A percentile compares a stretch with the other conserved stretches of the same genome.
phyloP scores from a whole-genome alignment of 2,329 filamentous ascomycete species.

The Neonectria magnoliae region DNA sequence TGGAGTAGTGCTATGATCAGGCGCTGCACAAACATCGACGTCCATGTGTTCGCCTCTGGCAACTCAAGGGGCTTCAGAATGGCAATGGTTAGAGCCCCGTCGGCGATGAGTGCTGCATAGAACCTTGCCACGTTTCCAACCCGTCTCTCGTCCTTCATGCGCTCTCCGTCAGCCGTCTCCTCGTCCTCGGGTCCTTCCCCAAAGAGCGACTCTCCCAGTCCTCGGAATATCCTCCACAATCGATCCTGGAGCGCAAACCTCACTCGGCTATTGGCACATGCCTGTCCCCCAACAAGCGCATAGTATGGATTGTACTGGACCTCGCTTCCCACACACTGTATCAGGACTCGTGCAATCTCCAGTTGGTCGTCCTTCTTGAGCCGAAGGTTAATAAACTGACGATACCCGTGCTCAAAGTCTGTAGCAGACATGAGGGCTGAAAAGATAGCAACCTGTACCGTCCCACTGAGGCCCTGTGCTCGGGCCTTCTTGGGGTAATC shows the following conservation, averaged over 20 bases:
- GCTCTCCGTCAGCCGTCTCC: slow-evolving; percentile 58
- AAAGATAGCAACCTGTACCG: slow-evolving; percentile 90
- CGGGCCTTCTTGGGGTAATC: slow-evolving; percentile 79
- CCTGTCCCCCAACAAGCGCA: slow-evolving; percentile 80
- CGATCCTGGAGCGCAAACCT: slow-evolving; percentile 88
- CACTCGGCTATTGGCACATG: slow-evolving; percentile 78
- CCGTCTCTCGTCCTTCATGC: slow-evolving; percentile 59
- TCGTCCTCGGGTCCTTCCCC: slow-evolving; percentile 71
- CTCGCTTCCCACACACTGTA: slow-evolving; percentile 88
- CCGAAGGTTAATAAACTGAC: slow-evolving; percentile 81
- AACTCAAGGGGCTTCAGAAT: slow-evolving; percentile 79
- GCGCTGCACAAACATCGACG: slow-evolving; percentile 81
- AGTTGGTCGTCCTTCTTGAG: slow-evolving; percentile 87
- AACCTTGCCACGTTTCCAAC: slow-evolving; percentile 64
- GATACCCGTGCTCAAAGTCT: slow-evolving; percentile 85
- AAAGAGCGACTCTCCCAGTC: slow-evolving; percentile 83
- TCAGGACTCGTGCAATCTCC: slow-evolving; percentile 86
- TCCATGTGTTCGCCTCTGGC: slow-evolving; percentile 78
- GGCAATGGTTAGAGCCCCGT: slow-evolving; percentile 56
- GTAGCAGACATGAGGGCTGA: slow-evolving; percentile 86
- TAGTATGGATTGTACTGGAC: slow-evolving; percentile 93
- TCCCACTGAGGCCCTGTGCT: slow-evolving; percentile 86
- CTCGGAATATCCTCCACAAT: slow-evolving; percentile 86
- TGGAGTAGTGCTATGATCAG: slow-evolving; percentile 81
- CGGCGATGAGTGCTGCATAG: slow-evolving; percentile 62